Evolutionary conservation across 768 basidiomycete species (phyloP).

Genomic region (Phanerodontia chrysosporium): DNA sequence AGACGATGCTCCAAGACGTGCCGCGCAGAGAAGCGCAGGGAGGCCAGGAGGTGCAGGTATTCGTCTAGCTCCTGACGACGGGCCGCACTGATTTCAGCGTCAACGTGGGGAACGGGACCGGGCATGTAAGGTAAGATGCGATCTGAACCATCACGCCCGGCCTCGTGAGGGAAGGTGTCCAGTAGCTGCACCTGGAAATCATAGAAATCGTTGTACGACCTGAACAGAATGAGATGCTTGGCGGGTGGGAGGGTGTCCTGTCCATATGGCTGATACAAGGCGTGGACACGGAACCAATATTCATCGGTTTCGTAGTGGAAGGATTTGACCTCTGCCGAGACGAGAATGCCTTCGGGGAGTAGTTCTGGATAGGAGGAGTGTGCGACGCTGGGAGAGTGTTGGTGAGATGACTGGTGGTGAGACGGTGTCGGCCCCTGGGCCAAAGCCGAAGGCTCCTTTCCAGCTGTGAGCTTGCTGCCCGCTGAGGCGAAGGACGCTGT

Average conservation of each 20-base stretch:
- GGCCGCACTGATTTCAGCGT: slow-evolving; percentile 76
- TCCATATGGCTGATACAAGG: slow-evolving; percentile 81
- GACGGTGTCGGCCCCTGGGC: slow-evolving; percentile 14
- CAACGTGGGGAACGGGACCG: slow-evolving; percentile 81
- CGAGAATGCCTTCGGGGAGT: slow-evolving; percentile 80
- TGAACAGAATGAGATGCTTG: slow-evolving; percentile 82
- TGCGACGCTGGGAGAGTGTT: slow-evolving; percentile 11
- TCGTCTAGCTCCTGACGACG: slow-evolving; percentile 83
- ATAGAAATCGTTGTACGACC: slow-evolving; percentile 97
- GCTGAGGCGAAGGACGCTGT: slow-evolving; percentile 21
- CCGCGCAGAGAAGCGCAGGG: slow-evolving; percentile 63
- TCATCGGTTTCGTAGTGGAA: slow-evolving; percentile 95
- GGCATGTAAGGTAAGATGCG: slow-evolving; percentile 97
- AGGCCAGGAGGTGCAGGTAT: slow-evolving; percentile 79
- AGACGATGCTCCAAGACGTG: slow-evolving; percentile 80
- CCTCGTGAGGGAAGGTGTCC: slow-evolving; percentile 85
- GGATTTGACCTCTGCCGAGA: slow-evolving; percentile 87
- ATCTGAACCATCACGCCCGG: slow-evolving; percentile 66
- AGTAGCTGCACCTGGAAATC: slow-evolving; percentile 92
- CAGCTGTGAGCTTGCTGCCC: slow-evolving; percentile 4
- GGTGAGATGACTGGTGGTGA: slow-evolving; percentile 21
- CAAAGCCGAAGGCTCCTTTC: slow-evolving; percentile 11
- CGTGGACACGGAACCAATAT: slow-evolving; percentile 96
- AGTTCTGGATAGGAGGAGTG: slow-evolving; percentile 25
- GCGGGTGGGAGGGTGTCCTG: slow-evolving; percentile 56